Conservation (phyloP, 1,284 basidiomycete species). For the Phlebopus sp. region DNA sequence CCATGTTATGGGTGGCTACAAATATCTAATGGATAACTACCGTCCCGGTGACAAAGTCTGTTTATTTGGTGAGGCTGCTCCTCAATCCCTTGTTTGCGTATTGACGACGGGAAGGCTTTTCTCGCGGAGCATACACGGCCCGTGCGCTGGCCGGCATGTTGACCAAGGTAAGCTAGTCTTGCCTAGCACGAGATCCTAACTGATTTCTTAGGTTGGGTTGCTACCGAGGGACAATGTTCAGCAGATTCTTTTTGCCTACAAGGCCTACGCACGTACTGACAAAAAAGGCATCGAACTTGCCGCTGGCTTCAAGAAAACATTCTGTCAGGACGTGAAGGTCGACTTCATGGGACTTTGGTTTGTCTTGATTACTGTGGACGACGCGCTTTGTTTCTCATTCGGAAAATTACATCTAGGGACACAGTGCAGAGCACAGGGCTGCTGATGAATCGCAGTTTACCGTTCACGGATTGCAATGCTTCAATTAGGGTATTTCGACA, state of each 20-base stretch:
- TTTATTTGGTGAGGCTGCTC: constrained; percentile 48
- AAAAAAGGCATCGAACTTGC: constrained; percentile 42
- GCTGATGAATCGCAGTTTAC: constrained; percentile 50
- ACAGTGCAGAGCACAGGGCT: constrained; percentile 67
- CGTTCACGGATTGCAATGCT: constrained; percentile 60
- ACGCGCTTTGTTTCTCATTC: constrained; percentile 8
- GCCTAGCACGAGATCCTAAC: neutral
- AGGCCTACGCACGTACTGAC: constrained; percentile 54
- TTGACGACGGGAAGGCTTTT: constrained; percentile 51
- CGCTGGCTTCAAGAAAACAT: constrained; percentile 63
- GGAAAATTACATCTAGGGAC: constrained; percentile 49
- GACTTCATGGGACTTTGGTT: constrained; percentile 68
- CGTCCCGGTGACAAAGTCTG: constrained; percentile 57
- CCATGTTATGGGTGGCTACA: constrained; percentile 64
- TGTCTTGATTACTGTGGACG: constrained; percentile 15
- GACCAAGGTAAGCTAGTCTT: constrained; percentile 35
- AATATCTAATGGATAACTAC: constrained; percentile 69
- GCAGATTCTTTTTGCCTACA: constrained; percentile 66
- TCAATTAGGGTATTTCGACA: constrained; percentile 60
- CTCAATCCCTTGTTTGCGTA: neutral
- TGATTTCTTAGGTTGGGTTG: constrained; percentile 48
- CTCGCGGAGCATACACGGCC: constrained; percentile 75
- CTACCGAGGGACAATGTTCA: constrained; percentile 56
- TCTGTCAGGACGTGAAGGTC: constrained; percentile 55
- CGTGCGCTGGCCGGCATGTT: constrained; percentile 69